A percentile compares a stretch with the other conserved stretches of the same genome.
Conservation (phyloP, 257 asterid species). For the Eucommia ulmoides region DNA sequence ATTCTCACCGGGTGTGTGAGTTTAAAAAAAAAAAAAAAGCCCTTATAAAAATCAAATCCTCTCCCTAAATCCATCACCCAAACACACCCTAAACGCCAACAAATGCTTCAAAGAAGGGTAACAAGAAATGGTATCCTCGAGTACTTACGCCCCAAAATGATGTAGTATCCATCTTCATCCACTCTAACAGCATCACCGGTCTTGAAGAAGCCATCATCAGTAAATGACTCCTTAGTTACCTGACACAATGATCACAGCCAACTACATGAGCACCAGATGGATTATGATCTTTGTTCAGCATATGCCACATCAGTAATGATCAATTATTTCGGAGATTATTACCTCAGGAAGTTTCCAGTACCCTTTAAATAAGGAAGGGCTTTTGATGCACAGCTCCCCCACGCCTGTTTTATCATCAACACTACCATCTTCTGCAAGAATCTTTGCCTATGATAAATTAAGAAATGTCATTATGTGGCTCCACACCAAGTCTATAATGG, state of each 20-base stretch:
- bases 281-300: too few species aligned
- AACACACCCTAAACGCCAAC: too few species aligned
- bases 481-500: too few species aligned
- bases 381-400: constrained; percentile 86
- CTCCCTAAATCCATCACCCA: too few species aligned
- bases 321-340: too few species aligned
- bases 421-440: constrained; percentile 58
- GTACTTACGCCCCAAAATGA: constrained; percentile 92
- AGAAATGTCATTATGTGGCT: too few species aligned
- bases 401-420: constrained; percentile 32
- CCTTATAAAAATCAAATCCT: too few species aligned
- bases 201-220: constrained; percentile 77
- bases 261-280: not conserved
- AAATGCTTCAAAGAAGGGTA: too few species aligned
- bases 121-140: not conserved
- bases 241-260: too few species aligned
- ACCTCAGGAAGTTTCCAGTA: constrained; percentile 96
- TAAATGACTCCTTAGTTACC: constrained; percentile 82
- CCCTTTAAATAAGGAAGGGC: constrained; percentile 90
- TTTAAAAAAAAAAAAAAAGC: too few species aligned
- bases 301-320: too few species aligned
- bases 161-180: constrained; percentile 84
- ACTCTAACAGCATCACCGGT: constrained; percentile 91
- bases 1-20: too few species aligned
- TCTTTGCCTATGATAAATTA: constrained; percentile 57